phyloP scores from a whole-genome alignment of 192 early-diverging fungal genomes.

The Dispira parvispora region DNA sequence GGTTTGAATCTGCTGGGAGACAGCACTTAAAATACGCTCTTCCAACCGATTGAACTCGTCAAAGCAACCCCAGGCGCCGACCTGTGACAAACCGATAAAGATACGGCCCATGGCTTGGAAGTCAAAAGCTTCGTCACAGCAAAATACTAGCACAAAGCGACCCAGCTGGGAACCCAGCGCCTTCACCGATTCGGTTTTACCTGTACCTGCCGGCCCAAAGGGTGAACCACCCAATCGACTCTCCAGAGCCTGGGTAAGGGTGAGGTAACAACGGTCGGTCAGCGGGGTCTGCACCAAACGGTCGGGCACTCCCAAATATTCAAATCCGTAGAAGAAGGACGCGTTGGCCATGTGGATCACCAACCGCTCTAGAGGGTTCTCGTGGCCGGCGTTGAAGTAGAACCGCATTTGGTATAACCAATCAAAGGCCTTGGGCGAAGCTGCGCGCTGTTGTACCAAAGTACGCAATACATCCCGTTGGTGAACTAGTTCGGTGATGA shows the following conservation, averaged over 20 bases:
- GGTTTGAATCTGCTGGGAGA: constrained; percentile 98
- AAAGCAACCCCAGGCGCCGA: constrained; percentile 99
- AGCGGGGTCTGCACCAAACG: constrained; percentile 97
- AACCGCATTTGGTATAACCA: constrained; percentile 98
- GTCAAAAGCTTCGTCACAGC: constrained; percentile 99
- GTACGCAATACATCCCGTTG: constrained; percentile 83
- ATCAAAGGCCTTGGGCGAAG: constrained; percentile 58
- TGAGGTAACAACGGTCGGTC: constrained; percentile 97
- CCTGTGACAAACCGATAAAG: constrained; percentile 95
- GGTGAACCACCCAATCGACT: constrained; percentile 87
- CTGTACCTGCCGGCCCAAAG: constrained; percentile 97
- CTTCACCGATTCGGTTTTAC: constrained; percentile 99
- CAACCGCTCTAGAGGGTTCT: constrained; percentile 52
- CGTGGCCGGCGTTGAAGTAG: constrained; percentile 47
- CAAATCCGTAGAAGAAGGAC: constrained; percentile 87
- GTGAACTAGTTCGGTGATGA: constrained; percentile 98
- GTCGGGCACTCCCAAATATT: constrained; percentile 94
- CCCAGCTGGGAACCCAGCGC: constrained; percentile 90
- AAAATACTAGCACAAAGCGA: constrained; percentile 96
- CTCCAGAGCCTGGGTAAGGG: constrained; percentile 92
- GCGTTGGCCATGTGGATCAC: constrained; percentile 86
- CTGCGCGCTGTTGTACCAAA: constrained; percentile 30
- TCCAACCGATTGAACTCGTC: constrained; percentile 99
- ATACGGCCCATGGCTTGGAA: constrained; percentile 99
- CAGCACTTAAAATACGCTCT: constrained; percentile 94